Base-by-base conservation (phyloP, 208 protist genomes). In the Trypanosoma caninum region DNA sequence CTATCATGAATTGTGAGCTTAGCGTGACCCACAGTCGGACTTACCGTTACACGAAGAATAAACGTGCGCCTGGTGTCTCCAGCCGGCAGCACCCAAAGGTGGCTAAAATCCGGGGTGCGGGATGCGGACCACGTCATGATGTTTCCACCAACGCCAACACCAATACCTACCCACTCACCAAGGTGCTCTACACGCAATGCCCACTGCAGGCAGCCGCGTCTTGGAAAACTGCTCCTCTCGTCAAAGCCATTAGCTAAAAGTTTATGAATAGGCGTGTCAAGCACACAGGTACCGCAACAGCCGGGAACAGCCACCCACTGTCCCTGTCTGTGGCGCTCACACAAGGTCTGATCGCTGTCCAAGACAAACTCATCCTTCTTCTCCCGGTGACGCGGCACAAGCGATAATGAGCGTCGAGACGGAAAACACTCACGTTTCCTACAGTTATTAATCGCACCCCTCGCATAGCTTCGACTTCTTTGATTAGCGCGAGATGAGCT, bases 131-230 rank as follows among this genome's bases (percentile, higher is more conserved):
- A 90, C 11, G 74, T 59, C 2, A 85, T 65, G 18, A 87, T 78
- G 13, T 72, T 77, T 30, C 65, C 72, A 37, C 88, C 88, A 25
- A 94, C 88, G 18, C 88, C 88, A 8, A 92, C 88, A 23, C 88
- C 88, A 54, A 94, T 76, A 47, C 84, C 88, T 0, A 94, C 84
- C 88, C 88, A 94, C 50, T 91, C 84, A 8, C 88, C 88, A 0
- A 82, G 75, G 34, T 94, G 80, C 10, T 90, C 80, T 5, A 94
- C 65, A 7, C 78, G 74, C 37, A 94, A 59, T 10, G 76, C 46
- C 82, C 84, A 94, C 68, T 90, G 76, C 9, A 89, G 33, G 9
- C 33, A 53, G 20, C 30, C 27, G 2, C 66, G 68, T 14, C 68
- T 72, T 25, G 50, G 31, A 27, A 8, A 28, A 28, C n/a, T 38